phyloP scores from a whole-genome alignment of 2,329 filamentous ascomycete genomes.

The Torrubiella hemipterigena region DNA sequence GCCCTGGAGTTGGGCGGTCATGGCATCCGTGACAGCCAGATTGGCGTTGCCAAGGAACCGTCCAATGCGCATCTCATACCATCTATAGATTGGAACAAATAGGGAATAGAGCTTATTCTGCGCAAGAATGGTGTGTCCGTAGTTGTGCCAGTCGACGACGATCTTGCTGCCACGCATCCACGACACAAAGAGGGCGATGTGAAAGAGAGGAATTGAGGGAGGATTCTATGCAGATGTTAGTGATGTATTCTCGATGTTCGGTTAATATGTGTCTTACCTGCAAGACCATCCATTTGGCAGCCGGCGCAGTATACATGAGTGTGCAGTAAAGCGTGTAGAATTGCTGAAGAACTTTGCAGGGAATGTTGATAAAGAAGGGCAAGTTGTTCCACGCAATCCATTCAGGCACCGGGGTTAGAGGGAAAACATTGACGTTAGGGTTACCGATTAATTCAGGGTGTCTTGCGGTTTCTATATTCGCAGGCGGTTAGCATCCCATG shows the following conservation, averaged over 20 bases:
- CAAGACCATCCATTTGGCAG: constrained; percentile 75
- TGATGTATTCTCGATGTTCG: no score
- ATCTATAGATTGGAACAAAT: constrained; percentile 63
- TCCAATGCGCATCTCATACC: constrained; percentile 66
- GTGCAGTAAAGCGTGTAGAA: constrained; percentile 57
- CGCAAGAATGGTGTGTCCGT: constrained; percentile 85
- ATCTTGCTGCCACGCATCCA: constrained; percentile 68
- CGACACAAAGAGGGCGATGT: constrained; percentile 60
- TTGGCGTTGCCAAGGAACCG: constrained; percentile 57
- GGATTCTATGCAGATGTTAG: constrained; percentile 84
- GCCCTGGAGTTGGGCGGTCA: constrained; percentile 59
- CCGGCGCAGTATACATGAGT: constrained; percentile 61
- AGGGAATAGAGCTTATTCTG: constrained; percentile 51
- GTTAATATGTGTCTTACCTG: constrained; percentile 49
- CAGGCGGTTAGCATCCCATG: constrained; percentile 5
- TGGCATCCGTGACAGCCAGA: constrained; percentile 81
- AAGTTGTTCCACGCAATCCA: constrained; percentile 56
- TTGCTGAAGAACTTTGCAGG: constrained; percentile 80
- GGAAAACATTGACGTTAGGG: constrained; percentile 56
- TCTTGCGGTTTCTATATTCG: constrained; percentile 55
- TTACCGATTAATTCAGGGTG: constrained; percentile 66
- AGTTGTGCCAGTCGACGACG: constrained; percentile 98
- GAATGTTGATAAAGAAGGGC: constrained; percentile 67
- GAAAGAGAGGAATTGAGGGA: constrained; percentile 83
- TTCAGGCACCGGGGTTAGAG: constrained; percentile 56